Base-by-base conservation (phyloP, 768 basidiomycete species). In the Mycena floridula region DNA sequence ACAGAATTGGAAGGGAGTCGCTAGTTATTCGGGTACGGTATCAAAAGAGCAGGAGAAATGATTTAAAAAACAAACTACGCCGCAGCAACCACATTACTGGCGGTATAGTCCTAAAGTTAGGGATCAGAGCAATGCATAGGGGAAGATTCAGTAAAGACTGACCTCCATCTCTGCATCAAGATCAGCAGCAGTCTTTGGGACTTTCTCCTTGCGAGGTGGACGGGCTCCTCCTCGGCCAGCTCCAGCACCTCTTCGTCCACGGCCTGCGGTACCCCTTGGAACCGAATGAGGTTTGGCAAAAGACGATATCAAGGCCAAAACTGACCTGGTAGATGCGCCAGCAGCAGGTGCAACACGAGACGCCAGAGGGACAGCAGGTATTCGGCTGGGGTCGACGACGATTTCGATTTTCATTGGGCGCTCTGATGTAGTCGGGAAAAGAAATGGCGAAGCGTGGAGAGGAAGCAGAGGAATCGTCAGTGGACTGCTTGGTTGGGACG, bases 151-250 rank as follows among this genome's bases (percentile, higher is more conserved):
- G n/a, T 9, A 40, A 6, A 42, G 4, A 61, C 81, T 28, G 47
- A 95, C 95, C 79, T 88, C 88, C 95, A 98, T 98, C 73, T 98
- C 95, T 7, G 94, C 92, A 61, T 98, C 95, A 35, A 98, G 79
- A 60, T 94, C 90, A 25, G 89, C 95, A 3, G 73, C 89, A 18
- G 81, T 80, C 72, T 95, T 95, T 45, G 72, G 68, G 4, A 86
- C 77, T 50, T 90, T 70, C 43, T 86, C 81, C 55, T 76, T 78
- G 54, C 76, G 70, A 30, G 59, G 59, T 20, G 64, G 62, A 43
- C 62, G 64, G 46, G 64, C 66, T 51, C 74, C 75, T 46, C 76
- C 68, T 46, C 71, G 67, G 50, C 66, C 58, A 49, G 62, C 64
- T 24, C 62, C 58, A 27, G 55, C 60, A 20, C 56, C 66, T 56